Percentiles rank a stretch among this genome's conserved stretches.
These are phyloP conservation scores for Suaeda aralocaspica DNA, from an alignment of 148 eudicot genomes.

Conservation along the genomic window DNA sequence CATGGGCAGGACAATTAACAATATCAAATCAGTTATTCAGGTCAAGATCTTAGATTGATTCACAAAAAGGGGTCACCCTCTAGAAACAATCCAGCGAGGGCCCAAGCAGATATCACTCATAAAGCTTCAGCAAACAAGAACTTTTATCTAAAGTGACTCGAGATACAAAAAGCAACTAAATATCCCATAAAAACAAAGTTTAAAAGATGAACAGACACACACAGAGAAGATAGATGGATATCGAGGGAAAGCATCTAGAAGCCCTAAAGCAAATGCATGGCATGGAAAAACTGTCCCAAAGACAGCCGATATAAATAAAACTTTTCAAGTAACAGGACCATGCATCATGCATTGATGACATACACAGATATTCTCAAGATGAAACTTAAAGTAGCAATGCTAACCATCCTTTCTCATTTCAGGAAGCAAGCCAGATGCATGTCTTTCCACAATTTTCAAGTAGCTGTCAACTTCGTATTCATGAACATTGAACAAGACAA, in stretches of 20 bases:
- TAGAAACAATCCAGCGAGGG: not conserved
- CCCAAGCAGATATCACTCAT: not conserved
- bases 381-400: constrained; percentile 13
- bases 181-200: not conserved
- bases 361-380: not conserved
- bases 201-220: not conserved
- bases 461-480: constrained; percentile 78
- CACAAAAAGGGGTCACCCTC: not conserved
- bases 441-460: constrained; percentile 67
- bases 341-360: not conserved
- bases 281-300: not conserved
- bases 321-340: not conserved
- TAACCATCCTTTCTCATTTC: constrained; percentile 97
- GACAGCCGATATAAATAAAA: not conserved
- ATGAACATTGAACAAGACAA: constrained; percentile 82
- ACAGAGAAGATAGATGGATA: not conserved
- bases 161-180: not conserved
- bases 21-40: not conserved
- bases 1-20: not conserved
- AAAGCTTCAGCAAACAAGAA: not conserved
- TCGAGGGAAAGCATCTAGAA: not conserved
- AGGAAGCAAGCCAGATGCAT: constrained; percentile 79
- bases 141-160: not conserved
- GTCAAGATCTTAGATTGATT: not conserved
- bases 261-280: not conserved